Evolutionary conservation across 2,329 filamentous ascomycete genomes (phyloP).

Genomic region (Trichophaea hybrida): DNA sequence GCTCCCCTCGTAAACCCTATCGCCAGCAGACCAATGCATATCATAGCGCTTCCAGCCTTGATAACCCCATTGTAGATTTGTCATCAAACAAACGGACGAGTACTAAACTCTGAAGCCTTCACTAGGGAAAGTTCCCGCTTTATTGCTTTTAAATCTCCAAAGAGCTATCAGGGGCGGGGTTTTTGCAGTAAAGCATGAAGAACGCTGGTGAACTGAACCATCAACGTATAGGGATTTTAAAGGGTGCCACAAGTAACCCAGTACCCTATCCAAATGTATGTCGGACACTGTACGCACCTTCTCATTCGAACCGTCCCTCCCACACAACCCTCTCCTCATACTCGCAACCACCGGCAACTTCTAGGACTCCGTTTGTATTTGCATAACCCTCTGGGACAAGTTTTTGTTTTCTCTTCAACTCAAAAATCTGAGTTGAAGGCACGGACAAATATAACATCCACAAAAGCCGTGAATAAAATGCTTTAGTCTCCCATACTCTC

Average conservation of each 20-base stretch:
- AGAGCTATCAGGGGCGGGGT: background rate
- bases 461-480: conserved; percentile 20
- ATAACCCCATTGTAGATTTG: conserved; percentile 13
- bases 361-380: conserved; percentile 22
- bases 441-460: conserved; percentile 23
- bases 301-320: conserved; percentile 2
- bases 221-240: background rate
- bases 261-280: conserved; percentile 15
- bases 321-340: conserved; percentile 11
- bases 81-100: conserved; percentile 17
- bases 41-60: background rate
- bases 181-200: background rate
- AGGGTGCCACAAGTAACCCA: conserved; percentile 11
- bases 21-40: background rate
- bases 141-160: background rate
- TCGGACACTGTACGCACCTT: conserved; percentile 9
- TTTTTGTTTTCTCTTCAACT: conserved; percentile 22
- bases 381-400: conserved; percentile 21
- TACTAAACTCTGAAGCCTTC: conserved; percentile 21
- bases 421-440: conserved; percentile 11
- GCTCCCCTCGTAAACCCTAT: background rate
- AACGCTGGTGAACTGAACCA: background rate
- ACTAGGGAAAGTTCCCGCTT: conserved; percentile 12
- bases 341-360: background rate
- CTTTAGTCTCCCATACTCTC: conserved; percentile 7